Evolutionary conservation across 2,329 filamentous ascomycete species (phyloP).

Genomic region (Colletotrichum shisoi): DNA sequence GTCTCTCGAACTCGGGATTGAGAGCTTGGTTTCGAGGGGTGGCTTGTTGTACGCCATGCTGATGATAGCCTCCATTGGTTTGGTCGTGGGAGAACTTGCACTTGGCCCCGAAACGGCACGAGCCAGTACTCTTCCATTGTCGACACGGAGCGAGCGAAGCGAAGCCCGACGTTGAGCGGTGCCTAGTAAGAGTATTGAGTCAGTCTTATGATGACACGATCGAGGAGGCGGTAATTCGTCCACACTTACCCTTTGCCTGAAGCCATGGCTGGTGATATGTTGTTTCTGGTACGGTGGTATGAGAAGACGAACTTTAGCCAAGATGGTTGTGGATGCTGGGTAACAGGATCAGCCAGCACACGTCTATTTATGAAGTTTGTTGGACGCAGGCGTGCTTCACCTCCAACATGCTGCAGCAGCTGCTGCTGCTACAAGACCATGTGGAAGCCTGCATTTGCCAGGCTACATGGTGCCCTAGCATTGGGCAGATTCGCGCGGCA

Average conservation of each 20-base stretch:
- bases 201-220: background rate
- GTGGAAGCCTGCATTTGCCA: background rate
- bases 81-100: constrained; percentile 23
- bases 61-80: no score
- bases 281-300: background rate
- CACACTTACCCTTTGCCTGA: background rate
- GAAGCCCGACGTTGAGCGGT: background rate
- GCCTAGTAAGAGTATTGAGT: background rate
- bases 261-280: background rate
- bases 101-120: background rate
- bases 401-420: background rate
- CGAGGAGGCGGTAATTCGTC: background rate
- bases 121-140: background rate
- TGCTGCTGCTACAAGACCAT: background rate
- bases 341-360: background rate
- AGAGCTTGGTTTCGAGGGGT: background rate
- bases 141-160: background rate
- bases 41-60: background rate
- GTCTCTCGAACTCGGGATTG: constrained; percentile 8
- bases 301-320: background rate
- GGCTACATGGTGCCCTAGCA: background rate
- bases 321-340: background rate
- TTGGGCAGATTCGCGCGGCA: background rate
- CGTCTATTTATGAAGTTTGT: background rate
- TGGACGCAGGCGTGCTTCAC: background rate